Conservation (phyloP, 2,329 filamentous ascomycete species). For the Cercospora brassicicola region DNA sequence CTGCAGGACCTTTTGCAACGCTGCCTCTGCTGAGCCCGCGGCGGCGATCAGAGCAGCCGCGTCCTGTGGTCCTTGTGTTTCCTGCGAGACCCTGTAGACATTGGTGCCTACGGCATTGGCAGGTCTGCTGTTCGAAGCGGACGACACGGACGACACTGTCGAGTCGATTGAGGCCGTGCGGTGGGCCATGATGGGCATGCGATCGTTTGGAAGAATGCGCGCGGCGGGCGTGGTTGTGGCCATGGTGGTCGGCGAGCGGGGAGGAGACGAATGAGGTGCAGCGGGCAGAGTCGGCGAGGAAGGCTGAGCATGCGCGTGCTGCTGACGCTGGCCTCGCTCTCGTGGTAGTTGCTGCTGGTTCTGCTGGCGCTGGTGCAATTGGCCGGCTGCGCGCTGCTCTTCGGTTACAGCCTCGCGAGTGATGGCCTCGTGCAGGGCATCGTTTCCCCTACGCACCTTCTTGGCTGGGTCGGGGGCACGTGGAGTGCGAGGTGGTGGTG, state of each 20-base stretch:
- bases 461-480: constrained; percentile 29
- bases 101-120: constrained; percentile 24
- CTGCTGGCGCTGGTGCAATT: constrained; percentile 15
- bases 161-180: constrained; percentile 89
- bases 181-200: constrained; percentile 38
- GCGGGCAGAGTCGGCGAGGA: constrained; percentile 16
- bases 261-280: constrained; percentile 32
- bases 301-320: constrained; percentile 13
- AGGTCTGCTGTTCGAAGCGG: constrained; percentile 35
- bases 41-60: constrained; percentile 76
- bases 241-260: constrained; percentile 22
- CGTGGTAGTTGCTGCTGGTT: not conserved
- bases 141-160: constrained; percentile 67
- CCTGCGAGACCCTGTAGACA: constrained; percentile 54
- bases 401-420: constrained; percentile 26
- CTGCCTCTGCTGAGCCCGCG: constrained; percentile 84
- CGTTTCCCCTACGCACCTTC: constrained; percentile 24
- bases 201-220: constrained; percentile 7
- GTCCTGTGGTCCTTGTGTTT: constrained; percentile 66
- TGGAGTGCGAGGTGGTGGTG: not conserved
- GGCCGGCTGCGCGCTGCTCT: constrained; percentile 15
- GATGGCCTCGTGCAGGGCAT: constrained; percentile 29
- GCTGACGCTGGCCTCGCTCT: not conserved
- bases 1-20: constrained; percentile 82
- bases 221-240: constrained; percentile 10